Conservation (phyloP, 2,329 filamentous ascomycete species). For the Fusarium sp. region DNA sequence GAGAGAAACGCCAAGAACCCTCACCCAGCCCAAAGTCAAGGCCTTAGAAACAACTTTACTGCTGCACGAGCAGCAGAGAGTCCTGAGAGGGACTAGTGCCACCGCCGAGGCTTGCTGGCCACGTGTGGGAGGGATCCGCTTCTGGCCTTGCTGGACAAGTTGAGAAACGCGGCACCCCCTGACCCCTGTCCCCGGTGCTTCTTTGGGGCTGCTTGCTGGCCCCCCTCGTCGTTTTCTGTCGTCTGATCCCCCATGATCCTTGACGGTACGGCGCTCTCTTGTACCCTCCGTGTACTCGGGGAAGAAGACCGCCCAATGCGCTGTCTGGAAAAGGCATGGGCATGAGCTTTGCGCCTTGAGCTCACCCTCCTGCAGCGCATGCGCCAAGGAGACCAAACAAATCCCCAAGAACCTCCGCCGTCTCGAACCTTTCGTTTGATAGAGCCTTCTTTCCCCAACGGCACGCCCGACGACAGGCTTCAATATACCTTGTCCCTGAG, state of each 20-base stretch:
- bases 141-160: constrained; percentile 38
- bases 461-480: constrained; percentile 8
- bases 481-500: neutral
- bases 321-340: constrained; percentile 1
- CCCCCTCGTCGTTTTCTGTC: constrained; percentile 20
- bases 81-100: constrained; percentile 24
- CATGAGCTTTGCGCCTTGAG: neutral
- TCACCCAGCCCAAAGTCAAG: neutral
- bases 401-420: neutral
- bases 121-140: constrained; percentile 44
- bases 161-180: constrained; percentile 37
- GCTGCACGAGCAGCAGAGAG: constrained; percentile 22
- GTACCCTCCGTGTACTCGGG: constrained; percentile 21
- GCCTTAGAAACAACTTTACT: constrained; percentile 14
- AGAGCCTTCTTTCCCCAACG: constrained; percentile 14
- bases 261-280: constrained; percentile 14
- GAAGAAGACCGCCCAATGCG: neutral
- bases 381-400: neutral
- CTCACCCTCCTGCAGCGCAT: neutral
- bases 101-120: constrained; percentile 34
- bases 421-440: neutral
- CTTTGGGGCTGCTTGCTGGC: constrained; percentile 24
- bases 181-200: constrained; percentile 27
- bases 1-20: neutral
- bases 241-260: constrained; percentile 22